Percentiles rank a stretch among this genome's conserved stretches.
Conservation (phyloP, 495 filamentous ascomycete species). For the Barbatosphaeria neglecta region DNA sequence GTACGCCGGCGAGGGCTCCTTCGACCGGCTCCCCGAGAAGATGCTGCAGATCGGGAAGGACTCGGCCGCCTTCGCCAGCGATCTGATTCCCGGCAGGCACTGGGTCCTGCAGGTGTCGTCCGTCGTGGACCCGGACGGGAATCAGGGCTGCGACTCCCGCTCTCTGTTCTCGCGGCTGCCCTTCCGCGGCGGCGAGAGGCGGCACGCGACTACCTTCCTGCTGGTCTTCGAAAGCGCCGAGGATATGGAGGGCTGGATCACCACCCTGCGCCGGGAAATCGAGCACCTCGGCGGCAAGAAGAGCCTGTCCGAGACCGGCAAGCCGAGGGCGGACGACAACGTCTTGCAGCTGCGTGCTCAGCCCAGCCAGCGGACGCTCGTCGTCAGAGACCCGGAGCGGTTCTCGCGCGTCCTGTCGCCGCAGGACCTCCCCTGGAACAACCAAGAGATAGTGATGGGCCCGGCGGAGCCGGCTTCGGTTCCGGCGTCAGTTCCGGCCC, state of each 20-base stretch:
- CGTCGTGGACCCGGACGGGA: conserved; percentile 49
- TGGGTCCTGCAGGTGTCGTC: conserved; percentile 91
- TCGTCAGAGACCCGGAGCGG: conserved; percentile 39
- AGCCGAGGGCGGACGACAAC: conserved; percentile 23
- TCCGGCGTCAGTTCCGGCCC: too few species aligned
- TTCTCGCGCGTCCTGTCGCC: conserved; percentile 24
- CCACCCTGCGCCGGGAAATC: conserved; percentile 53
- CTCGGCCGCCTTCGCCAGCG: conserved; percentile 87
- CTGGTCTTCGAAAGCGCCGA: conserved; percentile 72
- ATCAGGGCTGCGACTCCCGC: conserved; percentile 37
- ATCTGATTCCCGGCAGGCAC: conserved; percentile 82
- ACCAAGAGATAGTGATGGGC: conserved; percentile 5
- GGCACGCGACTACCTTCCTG: conserved; percentile 56
- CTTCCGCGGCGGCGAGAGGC: conserved; percentile 50
- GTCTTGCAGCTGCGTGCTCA: conserved; percentile 29
- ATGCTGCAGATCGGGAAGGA: conserved; percentile 70
- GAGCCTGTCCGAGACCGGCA: conserved; percentile 46
- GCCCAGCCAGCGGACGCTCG: conserved; percentile 37
- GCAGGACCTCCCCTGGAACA: conserved; percentile 18
- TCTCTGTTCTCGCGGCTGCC: conserved; percentile 63
- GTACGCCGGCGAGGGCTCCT: conserved; percentile 69
- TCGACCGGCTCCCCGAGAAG: conserved; percentile 77
- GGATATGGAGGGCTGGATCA: conserved; percentile 78
- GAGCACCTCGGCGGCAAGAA: conserved; percentile 59
- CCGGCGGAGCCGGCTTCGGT: background rate